Base-by-base conservation (phyloP, 257 asterid genomes). In the Capsicum pubescens region DNA sequence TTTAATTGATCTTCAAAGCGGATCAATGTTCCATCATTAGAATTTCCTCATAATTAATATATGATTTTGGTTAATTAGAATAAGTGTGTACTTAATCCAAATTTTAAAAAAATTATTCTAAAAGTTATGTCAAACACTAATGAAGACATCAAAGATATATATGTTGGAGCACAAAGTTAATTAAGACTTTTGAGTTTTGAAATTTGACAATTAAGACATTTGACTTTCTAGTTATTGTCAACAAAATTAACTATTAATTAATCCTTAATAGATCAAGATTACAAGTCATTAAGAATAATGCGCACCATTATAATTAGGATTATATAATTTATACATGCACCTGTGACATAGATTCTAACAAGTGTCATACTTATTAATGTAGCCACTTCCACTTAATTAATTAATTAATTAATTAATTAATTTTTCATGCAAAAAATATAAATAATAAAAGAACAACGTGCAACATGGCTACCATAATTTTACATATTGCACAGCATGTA, bases 401-500 rank as follows among this genome's bases (percentile, higher is more conserved):
- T 7, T 59, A 59, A 39, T 17, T 59, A 59, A 39, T 15, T 69
- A 36, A 69, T 39, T 67, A 67, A n/a, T n/a, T n/a, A 36, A 39
- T 39, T 39, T 52, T 76, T 76, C 81, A 76, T 76, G 81, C 64
- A 76, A 52, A 76, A 52, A 76, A 12, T 74, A 74, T 50, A 50
- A 44, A 44, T 50, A 12, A 12, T 12, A 21, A 74, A 76, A 52
- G 63, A 76, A 76, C 63, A 52, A 52, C 63, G 81, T 76, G 81
- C 81, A 50, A 76, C 81, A 52, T 76, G 81, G 15, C 63, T 14
- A 1, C 81, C 81, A 76, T 52, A 76, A 52, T 6, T 76, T 52
- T 54, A 74, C 63, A 76, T 76, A 54, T 76, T 76, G 81, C 63
- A 76, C 15, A 76, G 13, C 81, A 76, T 76, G 81, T 76, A 76